These are phyloP conservation scores for Colletotrichum brevisporum DNA, from an alignment of 2,329 filamentous ascomycete genomes.

Conservation along the genomic window DNA sequence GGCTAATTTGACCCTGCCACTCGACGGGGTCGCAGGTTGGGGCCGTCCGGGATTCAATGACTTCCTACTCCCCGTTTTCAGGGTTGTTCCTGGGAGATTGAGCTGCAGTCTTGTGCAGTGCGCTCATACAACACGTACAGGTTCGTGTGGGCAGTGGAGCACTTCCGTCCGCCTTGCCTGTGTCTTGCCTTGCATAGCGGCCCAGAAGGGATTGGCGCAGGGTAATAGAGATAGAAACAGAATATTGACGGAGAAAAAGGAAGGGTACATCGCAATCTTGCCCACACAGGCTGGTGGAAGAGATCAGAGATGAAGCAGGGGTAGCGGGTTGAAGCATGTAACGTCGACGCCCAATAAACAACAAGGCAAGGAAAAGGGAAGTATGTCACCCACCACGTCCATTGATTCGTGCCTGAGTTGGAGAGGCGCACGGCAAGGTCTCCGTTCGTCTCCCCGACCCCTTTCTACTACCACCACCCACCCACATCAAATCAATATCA, in stretches of 20 bases:
- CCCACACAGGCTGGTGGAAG: conserved; percentile 1
- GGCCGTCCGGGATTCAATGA: conserved; percentile 7
- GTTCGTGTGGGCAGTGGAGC: conserved; percentile 22
- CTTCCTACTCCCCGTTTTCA: conserved; percentile 6
- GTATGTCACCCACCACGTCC: conserved; percentile 1
- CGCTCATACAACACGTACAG: conserved; percentile 13
- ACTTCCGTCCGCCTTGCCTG: conserved; percentile 23
- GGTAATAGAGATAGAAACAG: background rate
- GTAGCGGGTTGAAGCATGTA: conserved; percentile 1
- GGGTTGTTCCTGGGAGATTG: conserved; percentile 26
- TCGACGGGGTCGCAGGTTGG: conserved; percentile 22
- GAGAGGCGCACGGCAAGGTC: conserved; percentile 12
- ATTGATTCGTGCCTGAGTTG: conserved; percentile 23
- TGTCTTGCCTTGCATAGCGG: conserved; percentile 5
- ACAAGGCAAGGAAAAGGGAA: background rate
- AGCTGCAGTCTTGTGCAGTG: conserved; percentile 31
- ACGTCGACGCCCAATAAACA: conserved; percentile 3
- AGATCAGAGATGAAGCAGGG: conserved; percentile 6
- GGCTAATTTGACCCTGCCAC: conserved; percentile 21
- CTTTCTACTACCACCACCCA: conserved; percentile 15
- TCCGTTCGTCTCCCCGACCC: conserved; percentile 6
- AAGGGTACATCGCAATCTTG: background rate
- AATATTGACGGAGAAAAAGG: background rate
- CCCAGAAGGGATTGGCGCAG: conserved; percentile 4
- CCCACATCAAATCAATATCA: background rate